A percentile compares a stretch with the other conserved stretches of the same genome.
Evolutionary conservation across 2,329 filamentous ascomycete species (phyloP).

Genomic region (Aspergillus felis): DNA sequence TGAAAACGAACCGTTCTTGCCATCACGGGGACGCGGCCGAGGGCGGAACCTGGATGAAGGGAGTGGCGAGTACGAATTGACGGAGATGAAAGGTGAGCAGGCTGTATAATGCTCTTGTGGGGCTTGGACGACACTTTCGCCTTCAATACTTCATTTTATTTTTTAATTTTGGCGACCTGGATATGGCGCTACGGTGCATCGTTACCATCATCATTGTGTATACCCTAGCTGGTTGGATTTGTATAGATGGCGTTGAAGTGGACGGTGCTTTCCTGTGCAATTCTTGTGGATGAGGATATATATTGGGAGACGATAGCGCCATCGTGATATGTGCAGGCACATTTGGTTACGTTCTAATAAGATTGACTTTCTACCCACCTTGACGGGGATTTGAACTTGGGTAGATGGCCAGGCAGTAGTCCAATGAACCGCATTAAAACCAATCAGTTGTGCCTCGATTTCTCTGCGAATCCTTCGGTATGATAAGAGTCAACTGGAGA

Average conservation of each 20-base stretch:
- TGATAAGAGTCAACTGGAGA: neutral
- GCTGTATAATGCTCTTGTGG: slow-evolving; percentile 23
- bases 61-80: slow-evolving; percentile 33
- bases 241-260: slow-evolving; percentile 30
- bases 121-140: neutral
- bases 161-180: neutral
- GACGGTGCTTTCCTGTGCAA: slow-evolving; percentile 2
- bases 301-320: neutral
- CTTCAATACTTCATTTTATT: slow-evolving; percentile 5
- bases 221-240: slow-evolving; percentile 29
- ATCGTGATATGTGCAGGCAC: slow-evolving; percentile 3
- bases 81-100: slow-evolving; percentile 29
- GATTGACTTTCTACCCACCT: neutral
- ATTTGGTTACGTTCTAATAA: neutral
- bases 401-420: neutral
- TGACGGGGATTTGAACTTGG: neutral
- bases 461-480: neutral
- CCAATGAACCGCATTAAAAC: neutral
- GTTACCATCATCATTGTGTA: slow-evolving; percentile 14
- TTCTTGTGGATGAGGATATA: neutral
- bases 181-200: neutral
- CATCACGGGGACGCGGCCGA: slow-evolving; percentile 30
- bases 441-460: neutral
- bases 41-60: slow-evolving; percentile 21
- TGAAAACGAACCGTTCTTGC: slow-evolving; percentile 20